Conservation (phyloP, 257 asterid genomes). For the Plantago elongata region DNA sequence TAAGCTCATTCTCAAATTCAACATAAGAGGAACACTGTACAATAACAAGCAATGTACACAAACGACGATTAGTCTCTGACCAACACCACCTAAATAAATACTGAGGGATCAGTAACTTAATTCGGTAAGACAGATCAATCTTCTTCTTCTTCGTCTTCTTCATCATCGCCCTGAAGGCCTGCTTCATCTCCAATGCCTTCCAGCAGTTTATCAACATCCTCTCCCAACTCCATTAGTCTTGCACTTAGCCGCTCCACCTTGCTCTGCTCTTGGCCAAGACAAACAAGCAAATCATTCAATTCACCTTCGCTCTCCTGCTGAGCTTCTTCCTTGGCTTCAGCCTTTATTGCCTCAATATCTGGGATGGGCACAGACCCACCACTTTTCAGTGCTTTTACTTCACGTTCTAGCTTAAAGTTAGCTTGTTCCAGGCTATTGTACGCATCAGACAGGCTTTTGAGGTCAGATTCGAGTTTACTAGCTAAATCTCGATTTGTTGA, state of each 20-base stretch:
- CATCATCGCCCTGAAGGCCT: slow-evolving; percentile 49
- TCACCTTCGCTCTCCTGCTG: slow-evolving; percentile 84
- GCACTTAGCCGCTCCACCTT: slow-evolving; percentile 78
- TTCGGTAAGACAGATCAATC: slow-evolving; percentile 26
- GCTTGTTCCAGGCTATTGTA: slow-evolving; percentile 90
- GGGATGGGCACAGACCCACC: slow-evolving; percentile 48
- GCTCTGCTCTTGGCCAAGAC: slow-evolving; percentile 98
- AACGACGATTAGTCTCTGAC: neutral
- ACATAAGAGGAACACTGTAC: slow-evolving; percentile 4
- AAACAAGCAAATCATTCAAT: slow-evolving; percentile 73
- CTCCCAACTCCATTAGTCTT: slow-evolving; percentile 68
- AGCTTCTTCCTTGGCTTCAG: slow-evolving; percentile 86
- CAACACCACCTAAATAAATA: neutral
- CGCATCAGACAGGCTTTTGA: slow-evolving; percentile 83
- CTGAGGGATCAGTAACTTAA: neutral
- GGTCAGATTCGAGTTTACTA: slow-evolving; percentile 70
- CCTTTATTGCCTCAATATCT: slow-evolving; percentile 59
- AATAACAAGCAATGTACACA: neutral
- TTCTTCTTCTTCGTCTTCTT: slow-evolving; percentile 58
- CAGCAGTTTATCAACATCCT: slow-evolving; percentile 64
- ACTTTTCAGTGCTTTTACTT: slow-evolving; percentile 49
- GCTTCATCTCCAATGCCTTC: slow-evolving; percentile 69
- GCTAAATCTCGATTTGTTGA: slow-evolving; percentile 45
- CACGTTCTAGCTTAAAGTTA: slow-evolving; percentile 67
- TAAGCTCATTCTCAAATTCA: neutral